Conservation (phyloP, 1,139 yeast species). For the Yamadazyma spencermartinsiae region DNA sequence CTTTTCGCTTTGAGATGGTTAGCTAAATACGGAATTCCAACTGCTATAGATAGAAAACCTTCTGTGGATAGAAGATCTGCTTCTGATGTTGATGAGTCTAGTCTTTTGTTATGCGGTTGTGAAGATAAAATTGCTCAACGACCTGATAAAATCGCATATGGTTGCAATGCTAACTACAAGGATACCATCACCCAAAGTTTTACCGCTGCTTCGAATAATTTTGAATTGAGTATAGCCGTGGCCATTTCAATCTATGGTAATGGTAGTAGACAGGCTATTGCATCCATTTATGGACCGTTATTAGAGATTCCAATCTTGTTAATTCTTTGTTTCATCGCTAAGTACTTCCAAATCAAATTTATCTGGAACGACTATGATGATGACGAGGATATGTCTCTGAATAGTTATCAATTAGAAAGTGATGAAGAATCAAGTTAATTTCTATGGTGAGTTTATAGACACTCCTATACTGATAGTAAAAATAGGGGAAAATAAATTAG, state of each 20-base stretch:
- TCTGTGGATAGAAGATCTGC: conserved; percentile 6
- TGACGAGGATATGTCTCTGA: too few relatives aligned
- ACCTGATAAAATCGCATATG: conserved; percentile 19
- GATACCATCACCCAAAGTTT: conserved; percentile 52
- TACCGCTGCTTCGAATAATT: conserved; percentile 59
- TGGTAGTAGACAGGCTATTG: conserved; percentile 55
- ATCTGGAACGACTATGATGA: conserved; percentile 23
- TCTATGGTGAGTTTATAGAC: too few relatives aligned
- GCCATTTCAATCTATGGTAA: conserved; percentile 56
- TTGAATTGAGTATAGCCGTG: conserved; percentile 54
- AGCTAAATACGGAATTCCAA: conserved; percentile 4
- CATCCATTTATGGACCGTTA: conserved; percentile 62
- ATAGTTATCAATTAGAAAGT: too few relatives aligned
- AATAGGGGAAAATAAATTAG: too few relatives aligned
- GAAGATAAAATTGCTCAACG: conserved; percentile 23
- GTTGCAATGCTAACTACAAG: conserved; percentile 42
- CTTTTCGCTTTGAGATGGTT: conserved; percentile 39
- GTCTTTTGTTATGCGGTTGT: conserved; percentile 36
- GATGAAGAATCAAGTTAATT: too few relatives aligned
- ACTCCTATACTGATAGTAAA: too few relatives aligned
- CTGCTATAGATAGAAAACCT: conserved; percentile 6
- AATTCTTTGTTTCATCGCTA: conserved; percentile 42
- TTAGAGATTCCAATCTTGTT: conserved; percentile 56
- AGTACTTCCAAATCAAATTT: conserved; percentile 26
- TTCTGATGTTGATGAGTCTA: conserved; percentile 5